A percentile compares a stretch with the other conserved stretches of the same genome.
Evolutionary conservation across 495 filamentous ascomycete species (phyloP).

Genomic region (Aspergillus baeticus): DNA sequence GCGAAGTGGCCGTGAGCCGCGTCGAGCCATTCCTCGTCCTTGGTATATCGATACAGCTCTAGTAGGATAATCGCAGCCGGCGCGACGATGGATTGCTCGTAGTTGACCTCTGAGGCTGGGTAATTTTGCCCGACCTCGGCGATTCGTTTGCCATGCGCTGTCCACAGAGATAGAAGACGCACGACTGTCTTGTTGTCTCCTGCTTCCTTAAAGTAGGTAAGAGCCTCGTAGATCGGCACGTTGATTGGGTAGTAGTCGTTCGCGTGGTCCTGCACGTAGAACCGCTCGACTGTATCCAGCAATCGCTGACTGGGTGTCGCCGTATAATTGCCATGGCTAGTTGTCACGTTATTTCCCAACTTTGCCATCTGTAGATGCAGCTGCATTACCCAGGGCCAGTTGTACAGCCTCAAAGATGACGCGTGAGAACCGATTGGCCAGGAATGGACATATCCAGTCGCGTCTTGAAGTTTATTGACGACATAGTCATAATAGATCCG

Average conservation of each 20-base stretch:
- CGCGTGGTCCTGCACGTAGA: neutral
- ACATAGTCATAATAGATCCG: neutral
- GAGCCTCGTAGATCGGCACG: neutral
- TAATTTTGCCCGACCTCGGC: neutral
- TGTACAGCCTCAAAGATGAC: neutral
- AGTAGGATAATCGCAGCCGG: neutral
- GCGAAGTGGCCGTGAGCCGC: neutral
- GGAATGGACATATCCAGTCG: neutral
- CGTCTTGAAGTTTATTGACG: neutral
- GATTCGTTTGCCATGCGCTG: no score
- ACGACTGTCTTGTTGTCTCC: no score
- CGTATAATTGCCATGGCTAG: neutral
- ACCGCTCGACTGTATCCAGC: neutral
- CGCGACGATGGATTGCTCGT: neutral
- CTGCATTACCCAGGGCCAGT: neutral
- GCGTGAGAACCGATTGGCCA: neutral
- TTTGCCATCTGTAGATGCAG: neutral
- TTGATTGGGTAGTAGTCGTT: neutral
- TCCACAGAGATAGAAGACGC: no score
- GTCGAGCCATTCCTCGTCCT: neutral
- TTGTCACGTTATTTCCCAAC: neutral
- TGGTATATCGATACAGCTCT: neutral
- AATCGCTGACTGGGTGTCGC: neutral
- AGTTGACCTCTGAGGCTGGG: neutral
- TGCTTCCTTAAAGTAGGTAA: neutral